Evolutionary conservation across 176 grass and related monocot species (phyloP), one percentile per base, ranked within the genome.

Genomic region (Pontederia crassipes): DNA sequence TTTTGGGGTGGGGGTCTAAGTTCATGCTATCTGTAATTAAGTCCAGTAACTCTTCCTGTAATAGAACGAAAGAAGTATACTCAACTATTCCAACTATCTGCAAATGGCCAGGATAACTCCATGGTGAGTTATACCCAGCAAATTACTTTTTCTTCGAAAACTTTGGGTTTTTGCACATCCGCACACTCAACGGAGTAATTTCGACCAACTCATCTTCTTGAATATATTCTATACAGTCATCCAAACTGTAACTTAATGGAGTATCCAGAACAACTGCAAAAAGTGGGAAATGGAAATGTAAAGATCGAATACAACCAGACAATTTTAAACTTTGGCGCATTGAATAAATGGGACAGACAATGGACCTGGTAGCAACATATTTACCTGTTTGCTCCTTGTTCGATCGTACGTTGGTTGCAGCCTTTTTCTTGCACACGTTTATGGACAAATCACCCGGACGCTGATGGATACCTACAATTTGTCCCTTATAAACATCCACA

Each of bases 371-470:
- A 63, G 32, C 1, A 40, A 40, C 6, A 7, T 4, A 3, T 3
- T 59, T 75, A 91, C 92, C 92, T 48, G 92, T 97, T 52, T 84
- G 82, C 81, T 97, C 92, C 64, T 97, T 91, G 87, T 97, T 97
- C 40, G 92, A 91, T 28, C 87, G 83, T 14, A 97, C 80, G 66
- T 97, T 97, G 60, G 92, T 97, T 69, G 84, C 87, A 75, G 92
- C 92, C 73, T 97, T 97, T 77, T 90, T 97, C 81, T 97, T 97
- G 84, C 87, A 97, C 52, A 97, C 92, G 40, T 97, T 97, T 81
- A 91, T 71, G 17, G 92, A 82, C 62, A 97, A 79, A 72, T 97
- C 92, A 57, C 92, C 92, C 54, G 87, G 83, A 51, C 92, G 81
- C 61, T 97, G 92, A 77, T 97, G 78, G 52, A 91, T 97, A 64